These are phyloP conservation scores for Penicillium cataractarum DNA, from an alignment of 495 filamentous ascomycete genomes.

Conservation along the genomic window DNA sequence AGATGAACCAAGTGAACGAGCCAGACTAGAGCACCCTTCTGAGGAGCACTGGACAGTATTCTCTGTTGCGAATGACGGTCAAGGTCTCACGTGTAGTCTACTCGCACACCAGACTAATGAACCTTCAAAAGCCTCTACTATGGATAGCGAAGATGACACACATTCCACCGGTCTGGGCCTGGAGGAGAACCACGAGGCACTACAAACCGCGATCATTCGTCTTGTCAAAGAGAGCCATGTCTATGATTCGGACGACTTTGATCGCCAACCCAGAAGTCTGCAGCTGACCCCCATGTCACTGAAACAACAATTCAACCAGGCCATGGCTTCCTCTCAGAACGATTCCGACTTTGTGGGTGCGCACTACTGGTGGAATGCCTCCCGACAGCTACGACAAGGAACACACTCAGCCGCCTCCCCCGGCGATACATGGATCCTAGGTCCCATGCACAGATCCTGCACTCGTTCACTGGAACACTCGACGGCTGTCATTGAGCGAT, in stretches of 20 bases:
- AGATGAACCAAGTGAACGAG: conserved; percentile 39
- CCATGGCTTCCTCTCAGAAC: conserved; percentile 43
- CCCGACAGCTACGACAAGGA: conserved; percentile 42
- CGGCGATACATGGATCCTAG: conserved; percentile 49
- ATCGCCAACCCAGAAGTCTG: not conserved
- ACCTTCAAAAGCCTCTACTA: conserved; percentile 13
- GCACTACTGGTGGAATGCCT: conserved; percentile 55
- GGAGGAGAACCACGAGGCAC: conserved; percentile 79
- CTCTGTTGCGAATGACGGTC: conserved; percentile 73
- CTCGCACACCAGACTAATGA: conserved; percentile 38
- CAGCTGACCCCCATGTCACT: conserved; percentile 27
- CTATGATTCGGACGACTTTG: conserved; percentile 28
- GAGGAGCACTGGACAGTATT: conserved; percentile 60
- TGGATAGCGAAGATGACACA: conserved; percentile 57
- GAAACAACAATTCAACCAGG: conserved; percentile 45
- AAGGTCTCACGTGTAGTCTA: conserved; percentile 69
- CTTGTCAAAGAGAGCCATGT: conserved; percentile 81
- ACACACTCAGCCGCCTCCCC: conserved; percentile 20
- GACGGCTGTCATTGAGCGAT: conserved; percentile 45
- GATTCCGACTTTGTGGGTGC: conserved; percentile 50
- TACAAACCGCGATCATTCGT: conserved; percentile 80
- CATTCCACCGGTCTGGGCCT: conserved; percentile 66
- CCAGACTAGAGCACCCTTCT: conserved; percentile 43
- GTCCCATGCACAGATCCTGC: conserved; percentile 43
- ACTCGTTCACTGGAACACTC: conserved; percentile 40